Base-by-base conservation (phyloP, 768 basidiomycete genomes). In the Termitomyces sp. region DNA sequence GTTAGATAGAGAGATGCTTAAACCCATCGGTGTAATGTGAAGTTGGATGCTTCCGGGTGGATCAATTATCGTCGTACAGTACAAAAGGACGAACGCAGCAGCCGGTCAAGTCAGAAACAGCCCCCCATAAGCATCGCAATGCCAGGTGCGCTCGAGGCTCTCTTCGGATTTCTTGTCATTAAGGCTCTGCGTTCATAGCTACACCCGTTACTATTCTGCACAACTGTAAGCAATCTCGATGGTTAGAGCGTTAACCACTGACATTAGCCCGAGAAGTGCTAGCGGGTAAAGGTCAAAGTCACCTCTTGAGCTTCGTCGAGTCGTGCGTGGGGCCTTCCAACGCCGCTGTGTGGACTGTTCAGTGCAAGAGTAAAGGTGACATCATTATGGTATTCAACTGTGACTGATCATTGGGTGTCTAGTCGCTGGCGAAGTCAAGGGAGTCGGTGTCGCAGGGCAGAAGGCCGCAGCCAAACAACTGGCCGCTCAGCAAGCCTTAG, bases 331-430 rank as follows among this genome's bases (percentile, higher is more conserved):
- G 85, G 0, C 78, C 73, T 0, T 57, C 74, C 9, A 66, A 79
- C 61, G 68, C 71, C 11, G 61, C 71, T 31, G 54, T 64, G 21
- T 88, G 85, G 85, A 81, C 73, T 10, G 67, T 74, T n/a, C 66
- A 75, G 21, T 86, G 83, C 68, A 85, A 81, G 70, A 72, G 86
- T 85, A 61, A 62, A 80, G 30, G 10, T 46, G 26, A 15, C 11
- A 30, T 26, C 23, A 23, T 50, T 49, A 45, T 15, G 10, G 14
- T 26, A 43, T 49, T 9, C 8, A 19, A 21, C 35, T 45, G 23
- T 35, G 33, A 40, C 53, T 54, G 58, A 52, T 54, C 62, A 50
- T 33, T 11, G 17, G 4, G 41, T 48, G 50, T 11, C 57, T 21
- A 86, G 85, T 85, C 41, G 61, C 68, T 31, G 81, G 78, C 7